Evolutionary conservation across 495 filamentous ascomycete species (phyloP).

Genomic region (Lentithecium fluviatile): DNA sequence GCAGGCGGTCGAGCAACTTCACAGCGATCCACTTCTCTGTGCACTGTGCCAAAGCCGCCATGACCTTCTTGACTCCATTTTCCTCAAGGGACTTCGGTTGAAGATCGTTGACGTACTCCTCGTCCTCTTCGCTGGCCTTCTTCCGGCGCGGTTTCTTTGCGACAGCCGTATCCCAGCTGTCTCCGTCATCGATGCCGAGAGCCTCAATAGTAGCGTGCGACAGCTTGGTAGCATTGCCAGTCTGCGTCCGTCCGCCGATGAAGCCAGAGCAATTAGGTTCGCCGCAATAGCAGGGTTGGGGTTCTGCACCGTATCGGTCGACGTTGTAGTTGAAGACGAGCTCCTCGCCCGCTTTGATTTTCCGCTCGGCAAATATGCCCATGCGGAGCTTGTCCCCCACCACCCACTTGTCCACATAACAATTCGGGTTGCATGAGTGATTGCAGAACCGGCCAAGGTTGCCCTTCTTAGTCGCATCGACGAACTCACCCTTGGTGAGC

Average conservation of each 20-base stretch:
- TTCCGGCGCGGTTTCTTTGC: slow-evolving; percentile 89
- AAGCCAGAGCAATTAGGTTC: slow-evolving; percentile 94
- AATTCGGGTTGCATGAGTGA: slow-evolving; percentile 98
- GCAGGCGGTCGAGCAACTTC: slow-evolving; percentile 87
- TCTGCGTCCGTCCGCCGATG: slow-evolving; percentile 97
- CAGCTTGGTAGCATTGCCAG: slow-evolving; percentile 88
- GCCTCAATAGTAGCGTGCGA: slow-evolving; percentile 90
- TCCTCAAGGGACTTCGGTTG: slow-evolving; percentile 82
- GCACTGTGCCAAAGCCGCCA: slow-evolving; percentile 97
- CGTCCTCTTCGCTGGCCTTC: slow-evolving; percentile 91
- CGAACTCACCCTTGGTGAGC: slow-evolving; percentile 90
- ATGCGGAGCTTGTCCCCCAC: slow-evolving; percentile 97
- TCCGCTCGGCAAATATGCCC: slow-evolving; percentile 94
- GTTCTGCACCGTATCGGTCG: slow-evolving; percentile 94
- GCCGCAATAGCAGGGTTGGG: slow-evolving; percentile 94
- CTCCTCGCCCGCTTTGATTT: slow-evolving; percentile 86
- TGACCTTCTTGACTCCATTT: slow-evolving; percentile 90
- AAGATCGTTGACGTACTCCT: slow-evolving; percentile 92
- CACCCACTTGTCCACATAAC: slow-evolving; percentile 99
- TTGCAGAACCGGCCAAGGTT: slow-evolving; percentile 98
- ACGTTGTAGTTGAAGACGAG: slow-evolving; percentile 99
- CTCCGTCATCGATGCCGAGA: slow-evolving; percentile 89
- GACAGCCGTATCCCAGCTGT: slow-evolving; percentile 86
- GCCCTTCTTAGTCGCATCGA: slow-evolving; percentile 95
- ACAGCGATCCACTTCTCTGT: slow-evolving; percentile 99